phyloP scores from a whole-genome alignment of 768 basidiomycete species.

The Trametes maxima region DNA sequence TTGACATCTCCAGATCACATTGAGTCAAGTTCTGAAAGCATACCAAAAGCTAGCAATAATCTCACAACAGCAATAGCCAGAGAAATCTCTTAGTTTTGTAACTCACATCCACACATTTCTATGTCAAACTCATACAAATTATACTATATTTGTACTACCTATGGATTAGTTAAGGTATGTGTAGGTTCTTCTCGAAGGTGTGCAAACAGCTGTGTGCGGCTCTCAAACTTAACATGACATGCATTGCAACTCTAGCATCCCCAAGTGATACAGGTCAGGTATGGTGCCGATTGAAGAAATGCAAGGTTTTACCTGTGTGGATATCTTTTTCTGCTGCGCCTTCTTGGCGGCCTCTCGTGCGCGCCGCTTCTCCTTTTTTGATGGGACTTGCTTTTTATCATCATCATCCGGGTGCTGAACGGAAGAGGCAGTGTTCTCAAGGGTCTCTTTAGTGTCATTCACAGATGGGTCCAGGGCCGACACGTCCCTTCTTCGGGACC shows the following conservation, averaged over 20 bases:
- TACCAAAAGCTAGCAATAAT: too few species aligned
- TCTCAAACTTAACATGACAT: constrained; percentile 63
- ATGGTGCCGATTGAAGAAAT: neutral
- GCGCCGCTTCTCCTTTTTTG: constrained; percentile 83
- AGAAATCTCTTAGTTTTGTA: too few species aligned
- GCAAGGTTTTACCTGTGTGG: neutral
- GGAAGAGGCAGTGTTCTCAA: neutral
- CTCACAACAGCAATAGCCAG: too few species aligned
- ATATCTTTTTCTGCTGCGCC: constrained; percentile 38
- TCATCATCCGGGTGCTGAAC: neutral
- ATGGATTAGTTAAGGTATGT: constrained; percentile 58
- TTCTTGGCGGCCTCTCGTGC: constrained; percentile 77
- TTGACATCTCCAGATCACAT: too few species aligned
- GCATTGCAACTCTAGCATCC: constrained; percentile 45
- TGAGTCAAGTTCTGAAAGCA: too few species aligned
- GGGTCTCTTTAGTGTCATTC: neutral
- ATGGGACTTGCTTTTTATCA: constrained; percentile 22
- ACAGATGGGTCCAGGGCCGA: neutral
- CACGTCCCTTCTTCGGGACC: neutral
- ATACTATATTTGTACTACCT: constrained; percentile 23
- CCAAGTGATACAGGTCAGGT: neutral
- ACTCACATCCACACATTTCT: too few species aligned
- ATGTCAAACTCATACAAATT: too few species aligned
- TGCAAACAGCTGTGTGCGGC: constrained; percentile 72
- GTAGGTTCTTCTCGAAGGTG: constrained; percentile 67